Conservation (phyloP, 805 yeast genomes). For the Sungouiella blattae region DNA sequence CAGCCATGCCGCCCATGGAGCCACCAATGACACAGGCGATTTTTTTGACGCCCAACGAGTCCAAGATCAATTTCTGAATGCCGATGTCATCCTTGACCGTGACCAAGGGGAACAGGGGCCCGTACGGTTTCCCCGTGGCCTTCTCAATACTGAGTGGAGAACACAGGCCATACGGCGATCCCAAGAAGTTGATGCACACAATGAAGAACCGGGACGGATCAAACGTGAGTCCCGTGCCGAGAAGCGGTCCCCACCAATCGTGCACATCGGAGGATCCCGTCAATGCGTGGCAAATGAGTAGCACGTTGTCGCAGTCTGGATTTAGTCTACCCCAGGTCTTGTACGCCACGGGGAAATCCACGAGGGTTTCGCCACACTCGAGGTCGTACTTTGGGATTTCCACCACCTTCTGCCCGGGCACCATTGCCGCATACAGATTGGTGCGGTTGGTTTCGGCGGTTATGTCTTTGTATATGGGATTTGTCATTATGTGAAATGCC, state of each 20-base stretch:
- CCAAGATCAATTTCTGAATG: slow-evolving; percentile 73
- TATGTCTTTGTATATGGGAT: slow-evolving; percentile 33
- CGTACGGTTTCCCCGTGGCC: slow-evolving; percentile 72
- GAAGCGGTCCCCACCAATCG: slow-evolving; percentile 98
- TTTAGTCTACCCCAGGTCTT: slow-evolving; percentile 93
- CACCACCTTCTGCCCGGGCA: slow-evolving; percentile 73
- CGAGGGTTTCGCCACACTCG: slow-evolving; percentile 76
- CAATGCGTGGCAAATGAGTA: slow-evolving; percentile 93
- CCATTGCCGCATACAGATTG: slow-evolving; percentile 69
- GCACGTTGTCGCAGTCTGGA: slow-evolving; percentile 62
- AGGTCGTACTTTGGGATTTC: slow-evolving; percentile 69
- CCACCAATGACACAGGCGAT: slow-evolving; percentile 92
- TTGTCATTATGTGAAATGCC: slow-evolving; percentile 4
- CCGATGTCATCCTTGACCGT: slow-evolving; percentile 91
- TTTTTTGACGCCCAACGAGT: slow-evolving; percentile 71
- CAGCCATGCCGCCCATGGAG: slow-evolving; percentile 98
- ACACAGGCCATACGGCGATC: slow-evolving; percentile 95
- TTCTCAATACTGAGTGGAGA: slow-evolving; percentile 84
- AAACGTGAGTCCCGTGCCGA: slow-evolving; percentile 83
- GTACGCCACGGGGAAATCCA: slow-evolving; percentile 85
- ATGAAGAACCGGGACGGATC: slow-evolving; percentile 87
- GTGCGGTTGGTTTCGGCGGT: slow-evolving; percentile 44
- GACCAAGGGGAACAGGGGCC: slow-evolving; percentile 92
- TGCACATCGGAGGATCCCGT: slow-evolving; percentile 94
- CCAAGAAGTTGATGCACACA: slow-evolving; percentile 86